A percentile compares a stretch with the other conserved stretches of the same genome.
Conservation (phyloP, 768 basidiomycete genomes). For the Mycena alexandri region DNA sequence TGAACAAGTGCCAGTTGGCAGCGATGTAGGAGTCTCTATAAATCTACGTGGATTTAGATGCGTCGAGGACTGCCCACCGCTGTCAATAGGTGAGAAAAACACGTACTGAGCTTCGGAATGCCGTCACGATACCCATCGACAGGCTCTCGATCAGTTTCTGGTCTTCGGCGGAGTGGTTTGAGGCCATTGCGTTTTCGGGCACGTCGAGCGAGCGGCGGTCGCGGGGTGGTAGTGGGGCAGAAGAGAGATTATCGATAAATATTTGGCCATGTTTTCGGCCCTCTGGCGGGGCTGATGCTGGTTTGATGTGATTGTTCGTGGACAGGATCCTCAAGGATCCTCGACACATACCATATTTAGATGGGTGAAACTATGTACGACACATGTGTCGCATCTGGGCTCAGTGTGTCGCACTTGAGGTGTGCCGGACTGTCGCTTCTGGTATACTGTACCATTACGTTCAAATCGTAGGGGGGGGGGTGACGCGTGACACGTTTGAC, state of each 20-base stretch:
- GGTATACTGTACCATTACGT: no score
- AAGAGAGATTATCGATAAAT: neutral
- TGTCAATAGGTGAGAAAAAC: neutral
- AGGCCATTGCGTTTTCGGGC: conserved; percentile 11
- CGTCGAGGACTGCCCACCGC: neutral
- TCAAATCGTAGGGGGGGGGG: no score
- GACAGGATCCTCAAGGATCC: no score
- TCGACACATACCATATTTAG: neutral
- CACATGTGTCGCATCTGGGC: conserved; percentile 10
- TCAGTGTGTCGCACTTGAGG: neutral
- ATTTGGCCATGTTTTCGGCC: no score
- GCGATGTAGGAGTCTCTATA: neutral
- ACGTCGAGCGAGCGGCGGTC: no score
- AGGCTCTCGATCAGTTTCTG: conserved; percentile 8
- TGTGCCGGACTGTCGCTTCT: no score
- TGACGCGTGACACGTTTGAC: no score
- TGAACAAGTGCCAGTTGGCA: conserved; percentile 2
- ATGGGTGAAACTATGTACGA: neutral
- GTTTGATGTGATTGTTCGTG: neutral
- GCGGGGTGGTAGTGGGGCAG: neutral
- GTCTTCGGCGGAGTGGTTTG: conserved; percentile 5
- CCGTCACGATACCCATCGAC: conserved; percentile 1
- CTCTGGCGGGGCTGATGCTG: no score
- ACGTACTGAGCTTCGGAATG: conserved; percentile 10
- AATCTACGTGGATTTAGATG: neutral